Conservation (phyloP, 352 stramenopile genomes). For the Phytophthora pseudosyringae region DNA sequence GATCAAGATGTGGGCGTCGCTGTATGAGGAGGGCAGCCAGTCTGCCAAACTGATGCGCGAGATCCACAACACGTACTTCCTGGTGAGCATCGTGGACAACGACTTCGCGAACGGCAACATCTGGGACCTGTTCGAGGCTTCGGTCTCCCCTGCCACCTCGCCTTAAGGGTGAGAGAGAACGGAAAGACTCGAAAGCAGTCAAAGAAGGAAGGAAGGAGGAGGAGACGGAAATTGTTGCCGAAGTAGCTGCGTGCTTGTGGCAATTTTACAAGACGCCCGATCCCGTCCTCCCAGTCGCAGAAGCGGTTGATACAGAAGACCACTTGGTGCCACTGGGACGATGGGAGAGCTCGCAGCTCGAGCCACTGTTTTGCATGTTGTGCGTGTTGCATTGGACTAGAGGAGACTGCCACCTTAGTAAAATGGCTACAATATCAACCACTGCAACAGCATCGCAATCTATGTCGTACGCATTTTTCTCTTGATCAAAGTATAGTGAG, state of each 20-base stretch:
- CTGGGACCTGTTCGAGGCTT: constrained; percentile 75
- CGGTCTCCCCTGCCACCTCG: constrained; percentile 23
- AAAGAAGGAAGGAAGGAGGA: constrained; percentile 10
- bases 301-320: constrained; percentile 38
- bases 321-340: constrained; percentile 44
- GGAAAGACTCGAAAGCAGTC: constrained; percentile 5
- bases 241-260: constrained; percentile 26
- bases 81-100: constrained; percentile 99
- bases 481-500: constrained; percentile 18
- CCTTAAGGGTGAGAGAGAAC: constrained; percentile 22
- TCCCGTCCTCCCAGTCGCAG: constrained; percentile 49
- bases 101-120: constrained; percentile 94
- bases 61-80: constrained; percentile 97
- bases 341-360: constrained; percentile 37
- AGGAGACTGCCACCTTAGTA: constrained; percentile 16
- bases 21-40: constrained; percentile 94
- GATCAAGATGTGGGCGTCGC: constrained; percentile 95
- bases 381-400: constrained; percentile 32
- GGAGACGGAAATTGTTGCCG: constrained; percentile 9
- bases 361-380: constrained; percentile 26
- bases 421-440: constrained; percentile 33
- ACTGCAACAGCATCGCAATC: constrained; percentile 17
- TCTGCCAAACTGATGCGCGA: constrained; percentile 93
- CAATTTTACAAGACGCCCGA: constrained; percentile 22
- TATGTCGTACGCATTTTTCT: constrained; percentile 15